Evolutionary conservation across 2,329 filamentous ascomycete genomes (phyloP).

Genomic region (Phialophora expanda): DNA sequence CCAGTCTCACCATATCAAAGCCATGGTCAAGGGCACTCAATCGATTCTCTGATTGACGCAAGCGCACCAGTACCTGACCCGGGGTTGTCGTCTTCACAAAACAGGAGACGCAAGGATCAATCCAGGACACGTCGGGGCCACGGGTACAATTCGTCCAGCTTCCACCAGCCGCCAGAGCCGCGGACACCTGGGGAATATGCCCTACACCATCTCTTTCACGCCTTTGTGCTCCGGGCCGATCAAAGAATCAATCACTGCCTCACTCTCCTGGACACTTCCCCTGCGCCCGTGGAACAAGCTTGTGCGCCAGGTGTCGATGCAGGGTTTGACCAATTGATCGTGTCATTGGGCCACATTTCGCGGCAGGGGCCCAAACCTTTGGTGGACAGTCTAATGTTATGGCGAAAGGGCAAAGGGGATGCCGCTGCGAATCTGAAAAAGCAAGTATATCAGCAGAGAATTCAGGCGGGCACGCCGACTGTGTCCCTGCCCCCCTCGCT

Average conservation of each 20-base stretch:
- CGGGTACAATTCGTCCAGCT: conserved; percentile 74
- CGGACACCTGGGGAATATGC: conserved; percentile 99
- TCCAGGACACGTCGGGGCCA: conserved; percentile 68
- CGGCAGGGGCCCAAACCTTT: conserved; percentile 91
- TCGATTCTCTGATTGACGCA: conserved; percentile 43
- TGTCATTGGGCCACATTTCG: conserved; percentile 90
- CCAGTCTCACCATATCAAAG: conserved; percentile 33
- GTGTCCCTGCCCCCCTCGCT: conserved; percentile 50
- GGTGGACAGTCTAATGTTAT: conserved; percentile 97
- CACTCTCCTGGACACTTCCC: conserved; percentile 75
- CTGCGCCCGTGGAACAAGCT: conserved; percentile 83
- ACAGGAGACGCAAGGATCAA: conserved; percentile 61
- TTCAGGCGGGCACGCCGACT: conserved; percentile 22
- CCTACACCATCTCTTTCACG: conserved; percentile 92
- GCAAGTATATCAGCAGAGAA: conserved; percentile 34
- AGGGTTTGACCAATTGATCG: conserved; percentile 91
- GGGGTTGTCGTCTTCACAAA: conserved; percentile 18
- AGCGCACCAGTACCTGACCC: conserved; percentile 49
- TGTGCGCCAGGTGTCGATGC: conserved; percentile 89
- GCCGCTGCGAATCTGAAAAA: conserved; percentile 72
- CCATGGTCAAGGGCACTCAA: conserved; percentile 43
- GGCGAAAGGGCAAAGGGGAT: conserved; percentile 95
- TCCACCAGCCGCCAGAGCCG: conserved; percentile 68
- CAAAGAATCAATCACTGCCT: conserved; percentile 92
- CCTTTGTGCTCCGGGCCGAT: conserved; percentile 95